Evolutionary conservation across 148 eudicot genomes (phyloP).

Genomic region (Fallopia convolvulus): DNA sequence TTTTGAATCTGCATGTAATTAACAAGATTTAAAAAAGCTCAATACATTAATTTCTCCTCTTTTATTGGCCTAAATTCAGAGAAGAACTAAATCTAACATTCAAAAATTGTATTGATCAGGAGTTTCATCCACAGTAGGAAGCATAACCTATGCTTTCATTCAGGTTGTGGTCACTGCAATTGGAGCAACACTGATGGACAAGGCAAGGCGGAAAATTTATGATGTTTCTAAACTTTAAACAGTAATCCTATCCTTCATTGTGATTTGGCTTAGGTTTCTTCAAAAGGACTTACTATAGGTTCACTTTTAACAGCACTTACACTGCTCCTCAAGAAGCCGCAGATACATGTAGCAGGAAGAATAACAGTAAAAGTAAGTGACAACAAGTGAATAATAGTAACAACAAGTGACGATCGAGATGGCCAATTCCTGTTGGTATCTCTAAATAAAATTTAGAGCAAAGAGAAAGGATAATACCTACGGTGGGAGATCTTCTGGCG

Average conservation of each 20-base stretch:
- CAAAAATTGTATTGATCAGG: background rate
- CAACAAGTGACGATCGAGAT: too few relatives aligned
- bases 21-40: too few relatives aligned
- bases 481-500: too few relatives aligned
- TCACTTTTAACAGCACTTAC: slow-evolving; percentile 2
- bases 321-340: too few relatives aligned
- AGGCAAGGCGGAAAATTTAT: slow-evolving; percentile 32
- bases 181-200: slow-evolving; percentile 46
- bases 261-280: background rate
- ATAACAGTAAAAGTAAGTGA: too few relatives aligned
- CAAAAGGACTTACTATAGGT: slow-evolving; percentile 7
- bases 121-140: background rate
- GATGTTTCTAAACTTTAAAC: background rate
- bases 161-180: slow-evolving; percentile 26
- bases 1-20: slow-evolving; percentile 29
- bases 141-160: background rate
- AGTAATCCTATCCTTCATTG: background rate
- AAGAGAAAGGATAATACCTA: too few relatives aligned
- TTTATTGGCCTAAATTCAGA: too few relatives aligned
- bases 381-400: too few relatives aligned
- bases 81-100: background rate
- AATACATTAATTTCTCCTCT: slow-evolving; percentile 3
- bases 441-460: too few relatives aligned
- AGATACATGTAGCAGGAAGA: too few relatives aligned
- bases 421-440: too few relatives aligned